Evolutionary conservation across 257 asterid species (phyloP).

Genomic region (Ocimum tenuiflorum): DNA sequence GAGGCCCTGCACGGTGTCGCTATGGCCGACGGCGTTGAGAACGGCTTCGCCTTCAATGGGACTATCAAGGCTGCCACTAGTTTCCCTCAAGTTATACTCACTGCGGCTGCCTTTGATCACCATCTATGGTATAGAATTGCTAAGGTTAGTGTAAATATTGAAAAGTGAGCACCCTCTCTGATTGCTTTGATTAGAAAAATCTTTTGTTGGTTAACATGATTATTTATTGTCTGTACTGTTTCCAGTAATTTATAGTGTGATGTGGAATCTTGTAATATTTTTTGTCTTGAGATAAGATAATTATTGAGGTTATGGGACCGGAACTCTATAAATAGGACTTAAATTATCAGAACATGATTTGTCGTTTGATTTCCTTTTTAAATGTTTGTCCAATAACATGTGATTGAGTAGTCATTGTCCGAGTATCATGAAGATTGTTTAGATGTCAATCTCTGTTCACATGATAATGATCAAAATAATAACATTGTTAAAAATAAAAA

Average conservation of each 20-base stretch:
- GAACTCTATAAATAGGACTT: background rate
- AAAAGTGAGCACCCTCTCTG: no score
- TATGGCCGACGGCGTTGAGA: constrained; percentile 30
- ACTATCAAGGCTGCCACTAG: constrained; percentile 40
- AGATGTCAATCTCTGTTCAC: background rate
- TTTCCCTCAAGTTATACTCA: constrained; percentile 68
- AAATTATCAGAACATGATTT: background rate
- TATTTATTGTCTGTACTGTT: background rate
- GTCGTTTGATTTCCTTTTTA: background rate
- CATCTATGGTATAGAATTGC: constrained; percentile 64
- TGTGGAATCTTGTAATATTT: background rate
- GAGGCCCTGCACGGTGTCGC: constrained; percentile 60
- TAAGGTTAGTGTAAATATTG: constrained; percentile 29
- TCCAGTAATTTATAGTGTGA: constrained; percentile 2
- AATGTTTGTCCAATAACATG: background rate
- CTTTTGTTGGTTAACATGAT: no score
- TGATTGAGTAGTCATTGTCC: constrained; percentile 8
- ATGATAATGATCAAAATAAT: background rate
- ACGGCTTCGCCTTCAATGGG: constrained; percentile 37
- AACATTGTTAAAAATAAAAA: no score
- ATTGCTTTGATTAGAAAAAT: background rate
- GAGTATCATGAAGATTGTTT: background rate
- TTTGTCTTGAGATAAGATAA: constrained; percentile 7
- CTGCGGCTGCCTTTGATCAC: constrained; percentile 62
- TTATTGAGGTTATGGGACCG: constrained; percentile 18